Percentiles rank a stretch among this genome's conserved stretches.
Conservation (phyloP, 345 rosid genomes). For the Cardiospermum halicacabum region DNA sequence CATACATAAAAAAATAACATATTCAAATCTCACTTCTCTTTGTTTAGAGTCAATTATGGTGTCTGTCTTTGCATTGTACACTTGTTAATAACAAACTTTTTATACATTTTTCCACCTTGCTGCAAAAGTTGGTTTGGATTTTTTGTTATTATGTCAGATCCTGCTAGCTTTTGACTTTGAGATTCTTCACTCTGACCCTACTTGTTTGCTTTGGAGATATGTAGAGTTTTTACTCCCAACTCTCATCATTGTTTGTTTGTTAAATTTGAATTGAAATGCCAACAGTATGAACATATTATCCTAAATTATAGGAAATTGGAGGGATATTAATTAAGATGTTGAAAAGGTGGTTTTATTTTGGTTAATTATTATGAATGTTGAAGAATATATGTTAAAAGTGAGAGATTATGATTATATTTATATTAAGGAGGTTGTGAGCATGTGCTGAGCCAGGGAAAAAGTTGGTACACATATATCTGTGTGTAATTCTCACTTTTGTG, state of each 20-base stretch:
- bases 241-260: no score
- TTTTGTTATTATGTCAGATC: slow-evolving; percentile 38
- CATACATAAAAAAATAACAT: no score
- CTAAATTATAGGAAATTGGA: not conserved
- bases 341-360: slow-evolving; percentile 6
- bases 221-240: no score
- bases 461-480: slow-evolving; percentile 21
- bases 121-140: slow-evolving; percentile 39
- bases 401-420: slow-evolving; percentile 4
- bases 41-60: slow-evolving; percentile 44
- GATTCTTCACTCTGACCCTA: slow-evolving; percentile 28
- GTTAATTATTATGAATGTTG: not conserved
- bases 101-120: slow-evolving; percentile 15
- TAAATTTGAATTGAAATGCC: no score
- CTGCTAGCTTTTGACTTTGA: slow-evolving; percentile 34
- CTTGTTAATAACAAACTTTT: slow-evolving; percentile 14
- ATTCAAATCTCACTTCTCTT: no score
- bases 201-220: slow-evolving; percentile 20
- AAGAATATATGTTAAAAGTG: slow-evolving; percentile 7
- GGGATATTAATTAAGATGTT: not conserved
- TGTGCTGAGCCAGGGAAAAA: slow-evolving; percentile 45
- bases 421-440: slow-evolving; percentile 38
- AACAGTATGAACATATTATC: no score
- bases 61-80: slow-evolving; percentile 12
- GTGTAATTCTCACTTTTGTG: slow-evolving; percentile 21